These are phyloP conservation scores for Mortierella sp. DNA, from an alignment of 371 early-diverging fungal genomes.

Conservation along the genomic window DNA sequence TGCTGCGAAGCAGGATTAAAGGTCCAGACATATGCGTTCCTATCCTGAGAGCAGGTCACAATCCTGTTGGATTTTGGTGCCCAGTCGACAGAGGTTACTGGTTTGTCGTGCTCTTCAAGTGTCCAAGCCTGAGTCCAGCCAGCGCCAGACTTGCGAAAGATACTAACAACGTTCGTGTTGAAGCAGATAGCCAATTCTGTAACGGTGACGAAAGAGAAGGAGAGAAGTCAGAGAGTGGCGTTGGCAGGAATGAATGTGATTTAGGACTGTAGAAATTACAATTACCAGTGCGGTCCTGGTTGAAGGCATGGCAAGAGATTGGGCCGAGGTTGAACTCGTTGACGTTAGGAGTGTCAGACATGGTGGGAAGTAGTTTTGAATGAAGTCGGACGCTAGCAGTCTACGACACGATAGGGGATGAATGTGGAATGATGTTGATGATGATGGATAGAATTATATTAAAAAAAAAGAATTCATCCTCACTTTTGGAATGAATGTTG, in stretches of 20 bases:
- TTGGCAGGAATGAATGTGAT: neutral
- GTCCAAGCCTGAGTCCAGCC: slow-evolving; percentile 78
- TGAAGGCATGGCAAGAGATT: slow-evolving; percentile 94
- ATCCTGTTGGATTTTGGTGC: slow-evolving; percentile 95
- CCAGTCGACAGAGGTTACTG: slow-evolving; percentile 97
- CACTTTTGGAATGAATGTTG: neutral
- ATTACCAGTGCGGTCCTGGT: slow-evolving; percentile 87
- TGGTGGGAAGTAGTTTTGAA: neutral
- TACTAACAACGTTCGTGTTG: slow-evolving; percentile 90
- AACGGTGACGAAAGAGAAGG: neutral
- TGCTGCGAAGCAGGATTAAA: slow-evolving; percentile 66
- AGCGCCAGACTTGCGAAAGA: slow-evolving; percentile 76
- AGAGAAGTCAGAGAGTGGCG: neutral
- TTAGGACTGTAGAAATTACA: neutral
- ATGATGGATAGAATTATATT: neutral
- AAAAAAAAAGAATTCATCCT: neutral
- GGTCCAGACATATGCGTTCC: slow-evolving; percentile 98
- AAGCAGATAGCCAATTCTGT: slow-evolving; percentile 93
- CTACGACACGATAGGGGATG: slow-evolving; percentile 29
- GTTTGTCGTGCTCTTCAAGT: slow-evolving; percentile 94
- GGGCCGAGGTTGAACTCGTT: slow-evolving; percentile 71
- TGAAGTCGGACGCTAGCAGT: slow-evolving; percentile 56
- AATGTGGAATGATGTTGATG: slow-evolving; percentile 6
- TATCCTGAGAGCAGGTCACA: slow-evolving; percentile 97
- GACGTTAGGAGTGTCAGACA: slow-evolving; percentile 30